Base-by-base conservation (phyloP, 176 grass and related monocot genomes). In the Echinochloa phyllopogon region DNA sequence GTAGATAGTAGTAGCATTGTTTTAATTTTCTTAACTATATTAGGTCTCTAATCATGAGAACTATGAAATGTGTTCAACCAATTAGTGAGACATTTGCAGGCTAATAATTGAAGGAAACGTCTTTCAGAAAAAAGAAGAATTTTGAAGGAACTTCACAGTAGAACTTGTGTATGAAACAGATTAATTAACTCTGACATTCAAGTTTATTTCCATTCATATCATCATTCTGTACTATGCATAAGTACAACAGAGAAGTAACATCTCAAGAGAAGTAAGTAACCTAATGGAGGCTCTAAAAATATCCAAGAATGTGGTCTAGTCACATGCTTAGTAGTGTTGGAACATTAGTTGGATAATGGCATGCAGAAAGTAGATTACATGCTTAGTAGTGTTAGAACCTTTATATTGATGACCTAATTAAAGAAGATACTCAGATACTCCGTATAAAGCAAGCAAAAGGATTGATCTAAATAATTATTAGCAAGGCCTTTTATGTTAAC, bases 351-450 rank as follows among this genome's bases (percentile, higher is more conserved):
- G 66, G 69, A 75, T 70, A 8, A 6, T 84, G 20, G 29, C 44
- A 64, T 17, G 29, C n/a, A n/a, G n/a, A n/a, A n/a, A n/a, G n/a
- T n/a, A n/a, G n/a, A n/a, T n/a, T n/a, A n/a, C 20, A 57, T 36
- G 13, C 29, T 65, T 65, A 37, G 25, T 37, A 5, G 37, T 29
- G 5, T 37, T 65, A 29, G 62, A 65, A 64, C 20, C 58, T 65
- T 84, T 74, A 47, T 33, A 33, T 33, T 33, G 29, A 16, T 65
- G 57, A 65, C 82, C 82, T 65, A 84, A 75, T 38, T 52, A 84
- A 65, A 75, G 58, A 41, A 76, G 16, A 84, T 76, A 43, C 82
- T n/a, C 9, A 6, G n/a, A n/a, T n/a, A n/a, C n/a, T n/a, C n/a
- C 25, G 76, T 38, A 52, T 41, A 75, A 63, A 52, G 29, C 13